Conservation (phyloP, 2,329 filamentous ascomycete species). For the Cladosporium sp. region DNA sequence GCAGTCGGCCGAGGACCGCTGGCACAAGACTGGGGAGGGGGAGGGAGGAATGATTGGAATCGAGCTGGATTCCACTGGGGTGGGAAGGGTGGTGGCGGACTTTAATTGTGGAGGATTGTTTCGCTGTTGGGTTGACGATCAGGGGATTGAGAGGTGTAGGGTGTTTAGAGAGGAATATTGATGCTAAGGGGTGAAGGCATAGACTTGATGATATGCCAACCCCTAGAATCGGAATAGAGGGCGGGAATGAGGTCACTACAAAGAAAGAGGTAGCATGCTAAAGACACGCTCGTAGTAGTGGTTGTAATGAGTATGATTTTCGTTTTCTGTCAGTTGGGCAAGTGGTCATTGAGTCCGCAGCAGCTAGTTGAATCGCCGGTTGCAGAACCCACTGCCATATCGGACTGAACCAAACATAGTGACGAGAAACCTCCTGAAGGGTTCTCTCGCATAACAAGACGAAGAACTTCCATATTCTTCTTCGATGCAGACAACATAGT, state of each 20-base stretch:
- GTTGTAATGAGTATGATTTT: too few relatives aligned
- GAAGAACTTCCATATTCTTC: too few relatives aligned
- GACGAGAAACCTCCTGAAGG: too few relatives aligned
- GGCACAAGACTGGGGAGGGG: conserved; percentile 71
- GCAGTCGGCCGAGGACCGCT: conserved; percentile 67
- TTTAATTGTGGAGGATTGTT: conserved; percentile 90
- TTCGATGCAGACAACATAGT: too few relatives aligned
- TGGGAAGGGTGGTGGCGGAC: conserved; percentile 63
- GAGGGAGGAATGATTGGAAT: conserved; percentile 84
- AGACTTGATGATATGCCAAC: not conserved
- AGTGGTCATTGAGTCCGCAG: too few relatives aligned
- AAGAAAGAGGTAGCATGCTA: too few relatives aligned
- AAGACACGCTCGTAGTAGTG: too few relatives aligned
- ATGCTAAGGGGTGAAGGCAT: not conserved
- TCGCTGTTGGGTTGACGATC: conserved; percentile 67
- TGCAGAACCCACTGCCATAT: too few relatives aligned
- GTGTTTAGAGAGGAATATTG: conserved; percentile 50
- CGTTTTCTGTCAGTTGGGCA: too few relatives aligned
- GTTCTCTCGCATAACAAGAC: too few relatives aligned
- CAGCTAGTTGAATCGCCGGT: too few relatives aligned
- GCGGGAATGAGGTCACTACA: not conserved
- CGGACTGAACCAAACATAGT: too few relatives aligned
- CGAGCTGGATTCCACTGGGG: conserved; percentile 50
- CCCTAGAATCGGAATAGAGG: not conserved
- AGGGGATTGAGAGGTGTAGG: conserved; percentile 54